These are phyloP conservation scores for Oidiodendron maius DNA, from an alignment of 495 filamentous ascomycete species.

Conservation along the genomic window DNA sequence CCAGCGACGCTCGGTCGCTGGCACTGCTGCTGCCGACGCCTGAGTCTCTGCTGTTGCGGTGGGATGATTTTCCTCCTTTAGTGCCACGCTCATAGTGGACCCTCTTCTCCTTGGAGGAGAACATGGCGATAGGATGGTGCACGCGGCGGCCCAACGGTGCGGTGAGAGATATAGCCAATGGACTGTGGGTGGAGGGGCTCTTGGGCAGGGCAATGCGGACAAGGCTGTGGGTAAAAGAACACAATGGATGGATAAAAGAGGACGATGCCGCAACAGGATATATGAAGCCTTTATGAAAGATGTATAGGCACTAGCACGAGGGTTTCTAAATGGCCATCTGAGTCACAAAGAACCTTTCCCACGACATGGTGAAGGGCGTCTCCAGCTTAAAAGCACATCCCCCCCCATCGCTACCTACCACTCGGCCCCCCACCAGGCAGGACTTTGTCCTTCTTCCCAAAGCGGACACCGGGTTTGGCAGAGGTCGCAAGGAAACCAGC, in stretches of 20 bases:
- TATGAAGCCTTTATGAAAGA: constrained; percentile 7
- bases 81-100: constrained; percentile 22
- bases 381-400: no score
- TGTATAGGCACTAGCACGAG: no score
- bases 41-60: constrained; percentile 14
- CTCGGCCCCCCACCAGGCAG: no score
- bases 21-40: constrained; percentile 14
- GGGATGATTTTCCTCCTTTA: constrained; percentile 50
- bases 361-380: no score
- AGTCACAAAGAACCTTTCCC: no score
- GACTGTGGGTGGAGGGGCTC: constrained; percentile 3
- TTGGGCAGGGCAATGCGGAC: not conserved
- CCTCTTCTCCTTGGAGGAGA: constrained; percentile 12
- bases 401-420: no score
- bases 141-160: not conserved
- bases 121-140: constrained; percentile 10
- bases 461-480: no score
- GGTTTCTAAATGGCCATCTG: no score
- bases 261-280: not conserved
- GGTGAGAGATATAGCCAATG: constrained; percentile 15
- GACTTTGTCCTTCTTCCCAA: no score
- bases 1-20: constrained; percentile 18
- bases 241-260: constrained; percentile 9
- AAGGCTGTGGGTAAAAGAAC: constrained; percentile 7
- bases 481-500: no score